Conservation (phyloP, 208 protist species). For the Phytomonas sp. region DNA sequence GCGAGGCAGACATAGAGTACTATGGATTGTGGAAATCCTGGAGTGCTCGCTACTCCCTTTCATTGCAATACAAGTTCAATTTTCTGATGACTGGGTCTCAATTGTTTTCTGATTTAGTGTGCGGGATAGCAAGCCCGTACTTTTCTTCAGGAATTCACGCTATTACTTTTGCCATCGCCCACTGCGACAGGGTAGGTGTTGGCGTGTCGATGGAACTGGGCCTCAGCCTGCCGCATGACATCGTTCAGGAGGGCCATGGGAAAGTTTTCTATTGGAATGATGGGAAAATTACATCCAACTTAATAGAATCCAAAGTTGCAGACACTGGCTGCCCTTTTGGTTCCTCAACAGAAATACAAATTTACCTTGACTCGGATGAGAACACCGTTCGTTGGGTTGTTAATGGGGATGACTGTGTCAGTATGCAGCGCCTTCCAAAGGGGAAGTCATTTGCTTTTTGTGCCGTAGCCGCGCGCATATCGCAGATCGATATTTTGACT, state of each 20-base stretch:
- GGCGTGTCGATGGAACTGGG: conserved; percentile 24
- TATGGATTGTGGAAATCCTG: conserved; percentile 48
- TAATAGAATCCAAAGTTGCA: conserved; percentile 18
- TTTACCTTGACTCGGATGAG: conserved; percentile 49
- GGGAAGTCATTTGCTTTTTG: conserved; percentile 36
- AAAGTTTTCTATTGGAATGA: conserved; percentile 69
- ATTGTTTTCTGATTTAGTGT: conserved; percentile 28
- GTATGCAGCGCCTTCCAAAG: conserved; percentile 45
- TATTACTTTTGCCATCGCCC: conserved; percentile 38
- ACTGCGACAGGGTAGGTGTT: conserved; percentile 43
- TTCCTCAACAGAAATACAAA: conserved; percentile 19
- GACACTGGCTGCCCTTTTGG: conserved; percentile 32
- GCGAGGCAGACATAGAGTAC: conserved; percentile 32
- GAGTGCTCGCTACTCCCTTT: conserved; percentile 17
- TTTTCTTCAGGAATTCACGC: conserved; percentile 25
- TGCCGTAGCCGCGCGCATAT: conserved; percentile 27
- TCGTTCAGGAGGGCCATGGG: conserved; percentile 7
- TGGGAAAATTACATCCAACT: conserved; percentile 39
- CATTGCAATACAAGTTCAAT: neutral
- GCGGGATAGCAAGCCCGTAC: conserved; percentile 39
- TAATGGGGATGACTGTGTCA: conserved; percentile 30
- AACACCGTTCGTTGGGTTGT: conserved; percentile 44
- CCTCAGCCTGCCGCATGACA: conserved; percentile 8
- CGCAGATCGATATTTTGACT: conserved; percentile 47
- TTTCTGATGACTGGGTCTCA: neutral